These are phyloP conservation scores for Paspalum notatum DNA, from an alignment of 176 grass and related monocot species.

Conservation along the genomic window DNA sequence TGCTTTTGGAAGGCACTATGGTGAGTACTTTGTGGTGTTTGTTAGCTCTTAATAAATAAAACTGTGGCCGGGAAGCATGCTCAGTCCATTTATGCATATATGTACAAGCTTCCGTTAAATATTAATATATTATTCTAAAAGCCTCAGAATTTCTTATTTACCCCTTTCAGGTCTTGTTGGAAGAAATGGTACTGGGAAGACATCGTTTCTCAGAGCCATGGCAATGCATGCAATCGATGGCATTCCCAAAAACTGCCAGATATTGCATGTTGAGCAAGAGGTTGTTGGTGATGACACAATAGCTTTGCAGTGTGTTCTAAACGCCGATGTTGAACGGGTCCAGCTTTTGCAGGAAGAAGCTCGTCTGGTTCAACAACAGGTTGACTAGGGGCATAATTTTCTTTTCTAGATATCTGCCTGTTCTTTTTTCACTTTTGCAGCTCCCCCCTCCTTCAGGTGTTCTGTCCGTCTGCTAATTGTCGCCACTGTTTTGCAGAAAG, in stretches of 20 bases:
- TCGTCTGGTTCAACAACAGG: slow-evolving; percentile 71
- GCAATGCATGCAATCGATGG: slow-evolving; percentile 91
- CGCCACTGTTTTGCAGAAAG: slow-evolving; percentile 66
- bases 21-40: slow-evolving; percentile 44
- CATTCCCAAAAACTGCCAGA: slow-evolving; percentile 97
- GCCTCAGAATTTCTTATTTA: background rate
- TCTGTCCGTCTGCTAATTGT: slow-evolving; percentile 36
- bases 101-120: background rate
- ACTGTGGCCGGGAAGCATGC: background rate
- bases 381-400: slow-evolving; percentile 22
- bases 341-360: slow-evolving; percentile 87
- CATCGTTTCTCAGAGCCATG: slow-evolving; percentile 95
- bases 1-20: slow-evolving; percentile 90
- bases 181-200: slow-evolving; percentile 97
- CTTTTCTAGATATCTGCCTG: slow-evolving; percentile 9
- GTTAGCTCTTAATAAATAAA: background rate
- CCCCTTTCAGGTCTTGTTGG: slow-evolving; percentile 83
- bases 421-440: background rate
- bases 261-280: slow-evolving; percentile 99
- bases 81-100: background rate
- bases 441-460: slow-evolving; percentile 5
- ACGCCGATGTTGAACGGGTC: slow-evolving; percentile 77
- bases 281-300: slow-evolving; percentile 75
- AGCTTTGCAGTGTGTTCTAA: slow-evolving; percentile 92
- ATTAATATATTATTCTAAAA: background rate